phyloP scores from a whole-genome alignment of 306 rosid genomes.

The Corylus heterophylla region DNA sequence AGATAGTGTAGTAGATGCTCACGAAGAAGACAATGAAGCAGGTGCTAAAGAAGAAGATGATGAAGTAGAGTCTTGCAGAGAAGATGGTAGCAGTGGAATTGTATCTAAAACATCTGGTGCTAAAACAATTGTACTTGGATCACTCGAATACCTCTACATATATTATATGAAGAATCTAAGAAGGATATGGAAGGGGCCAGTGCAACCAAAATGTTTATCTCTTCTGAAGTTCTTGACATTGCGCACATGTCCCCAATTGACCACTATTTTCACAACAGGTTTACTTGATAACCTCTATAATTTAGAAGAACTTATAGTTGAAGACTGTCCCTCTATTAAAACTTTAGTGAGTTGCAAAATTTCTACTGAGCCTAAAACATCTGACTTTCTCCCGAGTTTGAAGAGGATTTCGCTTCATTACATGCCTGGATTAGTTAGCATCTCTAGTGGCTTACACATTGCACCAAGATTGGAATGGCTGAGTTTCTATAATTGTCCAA shows the following conservation, averaged over 20 bases:
- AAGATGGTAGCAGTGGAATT: neutral
- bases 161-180: neutral
- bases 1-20: neutral
- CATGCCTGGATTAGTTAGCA: constrained; percentile 17
- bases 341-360: neutral
- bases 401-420: constrained; percentile 2
- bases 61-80: too few species aligned
- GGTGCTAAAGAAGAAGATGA: too few species aligned
- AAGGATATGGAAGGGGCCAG: neutral
- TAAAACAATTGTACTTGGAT: neutral
- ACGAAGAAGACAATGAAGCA: too few species aligned
- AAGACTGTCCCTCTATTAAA: constrained; percentile 28
- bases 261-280: constrained; percentile 6
- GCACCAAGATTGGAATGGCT: neutral
- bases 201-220: neutral
- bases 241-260: constrained; percentile 30
- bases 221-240: constrained; percentile 16
- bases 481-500: constrained; percentile 26
- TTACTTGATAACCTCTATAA: neutral
- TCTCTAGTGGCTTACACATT: constrained; percentile 14
- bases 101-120: neutral
- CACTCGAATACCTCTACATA: neutral
- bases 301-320: constrained; percentile 12
- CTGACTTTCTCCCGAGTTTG: constrained; percentile 11
- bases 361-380: neutral